Base-by-base conservation (phyloP, 345 rosid species). In the Luvunga scandens region DNA sequence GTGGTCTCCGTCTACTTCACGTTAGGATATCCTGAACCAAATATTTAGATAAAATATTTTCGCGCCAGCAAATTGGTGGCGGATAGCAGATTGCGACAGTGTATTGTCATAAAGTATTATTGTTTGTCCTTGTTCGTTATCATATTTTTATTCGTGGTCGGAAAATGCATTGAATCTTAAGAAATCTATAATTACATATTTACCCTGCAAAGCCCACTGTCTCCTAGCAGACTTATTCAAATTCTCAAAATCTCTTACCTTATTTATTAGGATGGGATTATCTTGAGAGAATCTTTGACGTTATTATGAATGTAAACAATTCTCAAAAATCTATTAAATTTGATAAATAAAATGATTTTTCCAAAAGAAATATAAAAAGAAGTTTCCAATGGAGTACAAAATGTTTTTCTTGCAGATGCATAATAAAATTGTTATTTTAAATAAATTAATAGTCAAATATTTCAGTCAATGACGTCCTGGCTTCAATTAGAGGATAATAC, bases 61-160 rank as follows among this genome's bases (percentile, higher is more conserved):
- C 13, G 25, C 28, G 77, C 77, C 69, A 74, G 59, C 69, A 19
- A 73, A 77, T 36, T 61, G 71, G 78, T 62, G 67, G 72, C 78
- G 45, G 65, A 50, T 34, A 21, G 48, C 70, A 45, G 57, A 72
- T 63, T 21, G 68, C 18, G 68, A 30, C 69, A 19, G 33, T 42
- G 61, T 28, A 10, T 25, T 10, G 77, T 74, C 42, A 28, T 25
- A 14, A 21, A 72, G 33, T 28, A 9, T 78, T 61, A 38, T 19
- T 18, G 7, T n/a, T n/a, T n/a, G n/a, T n/a, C n/a, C n/a, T n/a
- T n/a, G n/a, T n/a, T n/a, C n/a, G n/a, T 63, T 71, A 22, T 16
- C n/a, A 30, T 33, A 16, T 42, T 10, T 42, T 42, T 42, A 42
- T n/a, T 71, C 67, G 28, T 56, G n/a, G 50, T 19, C 42, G 42